Evolutionary conservation across 257 asterid species (phyloP).

Genomic region (Henckelia pumila): DNA sequence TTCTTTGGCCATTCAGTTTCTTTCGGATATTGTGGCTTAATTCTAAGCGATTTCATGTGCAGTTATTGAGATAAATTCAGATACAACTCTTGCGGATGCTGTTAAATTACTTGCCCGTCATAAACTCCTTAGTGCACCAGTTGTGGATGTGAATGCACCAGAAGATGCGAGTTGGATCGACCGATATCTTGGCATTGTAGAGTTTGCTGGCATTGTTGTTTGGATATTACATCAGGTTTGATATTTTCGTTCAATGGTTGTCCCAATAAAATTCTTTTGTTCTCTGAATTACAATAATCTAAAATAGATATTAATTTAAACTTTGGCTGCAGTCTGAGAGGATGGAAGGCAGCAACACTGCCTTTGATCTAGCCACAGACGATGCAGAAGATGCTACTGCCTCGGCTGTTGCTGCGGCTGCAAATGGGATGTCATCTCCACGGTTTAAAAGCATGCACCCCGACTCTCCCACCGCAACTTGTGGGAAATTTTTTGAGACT

Average conservation of each 20-base stretch:
- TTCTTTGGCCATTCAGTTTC: not conserved
- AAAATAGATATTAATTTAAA: not conserved
- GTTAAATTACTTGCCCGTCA: conserved; percentile 72
- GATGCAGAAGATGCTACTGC: conserved; percentile 40
- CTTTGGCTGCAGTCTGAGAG: conserved; percentile 68
- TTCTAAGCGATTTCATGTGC: conserved; percentile 16
- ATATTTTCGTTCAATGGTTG: not conserved
- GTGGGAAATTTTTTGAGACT: conserved; percentile 77
- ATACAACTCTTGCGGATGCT: conserved; percentile 80
- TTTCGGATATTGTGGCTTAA: not conserved
- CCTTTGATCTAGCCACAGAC: conserved; percentile 36
- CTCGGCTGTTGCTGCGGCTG: conserved; percentile 84
- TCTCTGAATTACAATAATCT: not conserved
- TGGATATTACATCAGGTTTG: conserved; percentile 94
- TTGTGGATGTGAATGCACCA: conserved; percentile 84
- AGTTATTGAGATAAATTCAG: conserved; percentile 86
- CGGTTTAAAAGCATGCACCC: conserved; percentile 83
- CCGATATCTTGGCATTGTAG: conserved; percentile 86
- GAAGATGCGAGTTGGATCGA: conserved; percentile 98
- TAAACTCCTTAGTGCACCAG: conserved; percentile 81
- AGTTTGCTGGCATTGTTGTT: conserved; percentile 96
- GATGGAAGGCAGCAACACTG: conserved; percentile 50
- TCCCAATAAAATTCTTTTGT: not conserved
- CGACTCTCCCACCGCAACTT: conserved; percentile 81
- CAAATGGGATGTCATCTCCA: conserved; percentile 79